phyloP scores from a whole-genome alignment of 208 protist species.

The Angomonas deanei region DNA sequence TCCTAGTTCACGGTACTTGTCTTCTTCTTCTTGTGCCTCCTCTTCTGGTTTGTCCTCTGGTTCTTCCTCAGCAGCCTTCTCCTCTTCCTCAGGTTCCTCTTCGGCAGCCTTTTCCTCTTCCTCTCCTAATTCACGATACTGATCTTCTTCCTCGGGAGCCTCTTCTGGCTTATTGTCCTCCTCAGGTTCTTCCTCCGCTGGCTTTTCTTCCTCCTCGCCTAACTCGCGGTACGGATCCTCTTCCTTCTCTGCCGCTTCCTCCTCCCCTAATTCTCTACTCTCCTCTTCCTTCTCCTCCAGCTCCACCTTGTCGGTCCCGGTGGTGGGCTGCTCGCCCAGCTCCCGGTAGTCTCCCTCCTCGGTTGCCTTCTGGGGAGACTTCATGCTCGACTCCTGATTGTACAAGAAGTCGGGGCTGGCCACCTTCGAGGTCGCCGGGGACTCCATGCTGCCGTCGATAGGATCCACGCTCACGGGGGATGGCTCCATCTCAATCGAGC shows the following conservation, averaged over 20 bases:
- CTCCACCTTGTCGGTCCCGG: not conserved
- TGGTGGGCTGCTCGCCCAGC: not conserved
- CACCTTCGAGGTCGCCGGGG: not conserved
- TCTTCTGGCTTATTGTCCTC: too few relatives aligned
- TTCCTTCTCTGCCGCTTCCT: not conserved
- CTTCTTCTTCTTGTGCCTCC: not conserved
- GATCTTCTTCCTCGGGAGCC: not conserved
- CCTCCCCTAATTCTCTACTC: not conserved
- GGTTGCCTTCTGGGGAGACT: not conserved
- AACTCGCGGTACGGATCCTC: too few relatives aligned
- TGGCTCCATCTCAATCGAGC: not conserved
- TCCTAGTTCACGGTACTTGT: not conserved
- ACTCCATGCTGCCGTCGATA: not conserved
- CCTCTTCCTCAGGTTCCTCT: not conserved
- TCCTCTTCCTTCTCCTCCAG: slow-evolving; percentile 2
- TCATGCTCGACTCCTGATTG: not conserved
- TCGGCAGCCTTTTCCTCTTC: not conserved
- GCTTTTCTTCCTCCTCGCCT: slow-evolving; percentile 2
- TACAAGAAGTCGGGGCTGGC: not conserved
- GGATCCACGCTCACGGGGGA: not conserved
- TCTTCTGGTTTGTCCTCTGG: not conserved
- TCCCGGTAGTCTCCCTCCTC: not conserved
- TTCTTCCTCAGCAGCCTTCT: not conserved
- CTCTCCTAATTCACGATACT: not conserved
- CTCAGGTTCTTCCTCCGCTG: not conserved